Conservation (phyloP, 192 early-diverging fungal genomes). For the Backusella australiensis region DNA sequence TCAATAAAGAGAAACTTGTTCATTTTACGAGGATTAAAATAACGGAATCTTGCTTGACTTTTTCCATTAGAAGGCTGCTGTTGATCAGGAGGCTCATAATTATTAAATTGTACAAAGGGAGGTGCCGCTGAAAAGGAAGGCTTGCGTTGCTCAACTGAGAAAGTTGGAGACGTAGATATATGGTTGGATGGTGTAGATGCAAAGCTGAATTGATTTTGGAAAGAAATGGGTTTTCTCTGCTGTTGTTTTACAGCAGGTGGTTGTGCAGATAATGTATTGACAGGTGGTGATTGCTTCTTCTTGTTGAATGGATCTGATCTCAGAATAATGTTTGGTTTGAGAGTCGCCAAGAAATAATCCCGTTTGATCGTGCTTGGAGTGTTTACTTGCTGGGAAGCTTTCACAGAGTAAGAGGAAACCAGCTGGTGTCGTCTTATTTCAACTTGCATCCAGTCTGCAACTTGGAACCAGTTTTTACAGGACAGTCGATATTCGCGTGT, state of each 20-base stretch:
- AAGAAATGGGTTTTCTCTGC: conserved; percentile 11
- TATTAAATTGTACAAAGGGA: conserved; percentile 17
- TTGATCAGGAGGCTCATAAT: conserved; percentile 11
- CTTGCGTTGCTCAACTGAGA: neutral
- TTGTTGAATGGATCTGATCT: neutral
- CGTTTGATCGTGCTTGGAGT: neutral
- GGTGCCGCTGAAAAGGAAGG: conserved; percentile 18
- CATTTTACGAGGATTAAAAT: conserved; percentile 39
- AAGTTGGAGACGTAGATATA: neutral
- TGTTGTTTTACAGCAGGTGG: conserved; percentile 7
- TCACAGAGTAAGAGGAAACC: neutral
- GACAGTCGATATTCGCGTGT: conserved; percentile 25
- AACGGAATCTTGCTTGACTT: conserved; percentile 33
- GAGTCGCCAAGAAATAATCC: conserved; percentile 9
- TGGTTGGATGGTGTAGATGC: neutral
- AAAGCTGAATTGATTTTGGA: conserved; percentile 30
- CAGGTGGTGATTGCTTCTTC: neutral
- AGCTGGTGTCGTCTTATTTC: conserved; percentile 25
- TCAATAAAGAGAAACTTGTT: conserved; percentile 43
- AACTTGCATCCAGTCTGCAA: conserved; percentile 34
- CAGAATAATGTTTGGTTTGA: conserved; percentile 9
- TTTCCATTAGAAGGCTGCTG: conserved; percentile 1
- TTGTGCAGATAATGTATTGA: neutral
- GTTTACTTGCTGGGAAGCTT: neutral
- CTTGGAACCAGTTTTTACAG: conserved; percentile 26